Conservation (phyloP, 2,329 filamentous ascomycete genomes). For the Aphanoascus verrucosus region DNA sequence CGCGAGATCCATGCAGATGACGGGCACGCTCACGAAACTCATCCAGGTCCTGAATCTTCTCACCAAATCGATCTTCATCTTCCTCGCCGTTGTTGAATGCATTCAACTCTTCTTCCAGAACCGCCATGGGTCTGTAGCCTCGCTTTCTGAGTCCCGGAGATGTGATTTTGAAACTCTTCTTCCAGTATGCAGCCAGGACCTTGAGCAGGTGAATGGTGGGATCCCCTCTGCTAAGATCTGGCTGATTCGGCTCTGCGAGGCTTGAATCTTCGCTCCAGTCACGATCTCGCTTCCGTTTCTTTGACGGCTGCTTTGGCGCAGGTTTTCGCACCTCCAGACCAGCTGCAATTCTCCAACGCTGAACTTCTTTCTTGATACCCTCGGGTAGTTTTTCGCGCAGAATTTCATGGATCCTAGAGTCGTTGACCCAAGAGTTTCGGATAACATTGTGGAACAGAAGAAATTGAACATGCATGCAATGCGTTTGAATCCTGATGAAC, state of each 20-base stretch:
- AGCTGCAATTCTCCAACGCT: constrained; percentile 60
- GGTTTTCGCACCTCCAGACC: constrained; percentile 45
- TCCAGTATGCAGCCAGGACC: constrained; percentile 76
- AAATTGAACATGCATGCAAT: constrained; percentile 79
- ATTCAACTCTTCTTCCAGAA: constrained; percentile 61
- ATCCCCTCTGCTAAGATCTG: constrained; percentile 73
- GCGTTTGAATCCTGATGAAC: constrained; percentile 63
- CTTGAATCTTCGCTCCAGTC: constrained; percentile 66
- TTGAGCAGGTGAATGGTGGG: constrained; percentile 68
- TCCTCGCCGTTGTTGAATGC: constrained; percentile 54
- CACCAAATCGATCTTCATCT: constrained; percentile 60
- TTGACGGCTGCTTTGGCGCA: constrained; percentile 26
- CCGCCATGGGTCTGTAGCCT: constrained; percentile 72
- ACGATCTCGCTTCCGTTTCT: constrained; percentile 34
- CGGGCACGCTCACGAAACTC: constrained; percentile 61
- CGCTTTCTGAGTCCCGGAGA: constrained; percentile 75
- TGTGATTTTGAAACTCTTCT: constrained; percentile 65
- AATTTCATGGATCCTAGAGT: constrained; percentile 62
- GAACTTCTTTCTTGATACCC: constrained; percentile 59
- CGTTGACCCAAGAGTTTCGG: constrained; percentile 73
- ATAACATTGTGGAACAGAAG: constrained; percentile 83
- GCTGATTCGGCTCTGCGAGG: constrained; percentile 55
- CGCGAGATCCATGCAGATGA: constrained; percentile 66
- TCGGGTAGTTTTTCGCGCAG: constrained; percentile 63
- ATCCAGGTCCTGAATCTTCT: constrained; percentile 56